These are phyloP conservation scores for Guyanaporus albipodus DNA, from an alignment of 768 basidiomycete species.

Conservation along the genomic window DNA sequence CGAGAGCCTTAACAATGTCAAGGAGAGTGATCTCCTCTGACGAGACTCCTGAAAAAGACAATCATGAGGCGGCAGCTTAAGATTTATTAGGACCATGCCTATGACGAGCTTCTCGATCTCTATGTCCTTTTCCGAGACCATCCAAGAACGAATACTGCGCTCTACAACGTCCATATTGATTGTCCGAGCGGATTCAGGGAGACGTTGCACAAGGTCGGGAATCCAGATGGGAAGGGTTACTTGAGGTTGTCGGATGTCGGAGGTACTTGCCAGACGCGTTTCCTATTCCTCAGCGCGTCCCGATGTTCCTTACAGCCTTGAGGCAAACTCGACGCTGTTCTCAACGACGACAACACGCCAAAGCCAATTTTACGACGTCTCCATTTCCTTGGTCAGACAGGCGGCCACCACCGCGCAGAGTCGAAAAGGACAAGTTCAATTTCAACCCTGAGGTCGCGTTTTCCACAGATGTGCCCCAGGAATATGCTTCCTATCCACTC, in stretches of 20 bases:
- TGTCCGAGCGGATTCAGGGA: background rate
- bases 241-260: background rate
- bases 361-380: conserved; percentile 24
- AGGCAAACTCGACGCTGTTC: conserved; percentile 15
- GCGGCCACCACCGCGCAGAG: conserved; percentile 9
- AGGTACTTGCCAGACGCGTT: conserved; percentile 1
- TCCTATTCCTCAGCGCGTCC: background rate
- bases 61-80: background rate
- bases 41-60: conserved; percentile 43
- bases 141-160: conserved; percentile 67
- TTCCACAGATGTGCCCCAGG: conserved; percentile 41
- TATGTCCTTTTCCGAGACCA: conserved; percentile 56
- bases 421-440: conserved; percentile 62
- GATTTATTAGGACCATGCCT: conserved; percentile 40
- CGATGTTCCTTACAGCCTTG: conserved; percentile 23
- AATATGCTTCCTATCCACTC: conserved; percentile 46
- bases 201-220: background rate
- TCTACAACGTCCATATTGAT: conserved; percentile 41
- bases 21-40: conserved; percentile 58
- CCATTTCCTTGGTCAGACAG: conserved; percentile 11
- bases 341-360: conserved; percentile 22
- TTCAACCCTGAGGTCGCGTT: conserved; percentile 66
- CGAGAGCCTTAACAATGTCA: conserved; percentile 80
- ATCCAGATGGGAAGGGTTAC: conserved; percentile 2
- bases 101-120: conserved; percentile 56